phyloP scores from a whole-genome alignment of 1,139 yeast genomes.

The Sugiyamaella paludigena region DNA sequence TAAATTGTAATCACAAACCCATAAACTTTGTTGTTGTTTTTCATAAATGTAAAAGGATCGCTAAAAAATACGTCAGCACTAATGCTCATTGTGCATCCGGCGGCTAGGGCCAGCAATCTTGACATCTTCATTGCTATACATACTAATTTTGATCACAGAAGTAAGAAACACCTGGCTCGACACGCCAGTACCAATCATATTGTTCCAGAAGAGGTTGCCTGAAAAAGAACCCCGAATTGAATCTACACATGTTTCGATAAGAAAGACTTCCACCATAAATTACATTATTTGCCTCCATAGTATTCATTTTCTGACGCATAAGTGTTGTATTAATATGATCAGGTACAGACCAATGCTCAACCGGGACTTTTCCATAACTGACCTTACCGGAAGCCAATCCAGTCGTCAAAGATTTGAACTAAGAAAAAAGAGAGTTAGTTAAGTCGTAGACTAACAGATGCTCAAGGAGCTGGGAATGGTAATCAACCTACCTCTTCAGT shows the following conservation, averaged over 20 bases:
- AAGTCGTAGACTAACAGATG: too few species aligned
- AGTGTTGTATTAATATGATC: slow-evolving; percentile 43
- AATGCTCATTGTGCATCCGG: slow-evolving; percentile 17
- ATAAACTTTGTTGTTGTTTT: slow-evolving; percentile 67
- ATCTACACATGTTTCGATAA: slow-evolving; percentile 81
- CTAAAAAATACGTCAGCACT: slow-evolving; percentile 6
- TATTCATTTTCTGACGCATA: slow-evolving; percentile 49
- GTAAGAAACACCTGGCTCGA: slow-evolving; percentile 86
- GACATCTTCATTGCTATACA: slow-evolving; percentile 14
- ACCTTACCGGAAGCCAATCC: slow-evolving; percentile 78
- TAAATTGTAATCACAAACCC: slow-evolving; percentile 79
- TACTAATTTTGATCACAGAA: slow-evolving; percentile 58
- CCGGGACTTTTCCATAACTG: slow-evolving; percentile 67
- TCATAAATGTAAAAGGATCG: slow-evolving; percentile 85
- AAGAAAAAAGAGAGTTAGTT: neutral
- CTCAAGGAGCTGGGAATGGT: neutral
- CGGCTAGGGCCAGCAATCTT: neutral
- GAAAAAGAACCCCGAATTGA: slow-evolving; percentile 79
- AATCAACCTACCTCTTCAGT: slow-evolving; percentile 43
- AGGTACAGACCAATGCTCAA: slow-evolving; percentile 68
- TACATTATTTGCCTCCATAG: slow-evolving; percentile 58
- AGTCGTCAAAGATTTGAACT: slow-evolving; percentile 43
- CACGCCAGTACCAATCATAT: slow-evolving; percentile 88
- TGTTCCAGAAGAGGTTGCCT: slow-evolving; percentile 63
- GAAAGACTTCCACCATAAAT: slow-evolving; percentile 76